Evolutionary conservation across 345 rosid genomes (phyloP), one percentile per base, ranked within the genome.

Genomic region (Leavenworthia alabamica): DNA sequence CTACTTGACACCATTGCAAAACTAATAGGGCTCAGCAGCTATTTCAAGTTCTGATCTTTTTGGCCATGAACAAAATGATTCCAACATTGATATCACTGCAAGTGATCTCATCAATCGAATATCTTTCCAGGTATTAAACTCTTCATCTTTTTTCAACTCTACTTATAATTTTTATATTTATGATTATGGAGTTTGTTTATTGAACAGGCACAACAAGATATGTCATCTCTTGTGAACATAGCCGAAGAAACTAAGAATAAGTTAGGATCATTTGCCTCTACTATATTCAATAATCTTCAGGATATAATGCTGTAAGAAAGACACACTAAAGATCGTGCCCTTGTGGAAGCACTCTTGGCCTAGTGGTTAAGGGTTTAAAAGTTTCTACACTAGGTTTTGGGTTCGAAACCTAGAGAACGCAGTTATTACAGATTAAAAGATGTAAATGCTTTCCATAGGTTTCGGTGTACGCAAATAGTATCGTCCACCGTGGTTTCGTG

Each of bases 41-140:
- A 94, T 94, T 43, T 94, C 99, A 51, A 90, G 97, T 64, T 91
- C 96, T 56, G 99, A 90, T 78, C 87, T 88, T 54, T 94, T 90
- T 62, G 99, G 99, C 45, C 58, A 77, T 2, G 56, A 40, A 16
- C 9, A 57, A 10, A 90, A 88, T 68, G 46, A 80, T 54, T 35
- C 82, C 39, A 45, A 85, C 16, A 20, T 82, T 20, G 97, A 92
- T 62, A 71, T 85, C 61, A 77, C 91, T 55, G 90, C 97, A 1
- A 78, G 97, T 46, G 99, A 93, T 65, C 84, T 93, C 39, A 84
- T 93, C 56, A 87, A 81, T 44, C 76, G 91, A 26, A 71, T 93
- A 15, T 89, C 99, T 13, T 89, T 87, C 82, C 99, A 93, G 88
- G 99, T n/a, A 28, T 32, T 15, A 33, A 6, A 10, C 19, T 50